Base-by-base conservation (phyloP, 2,329 filamentous ascomycete species). In the Ceratocystis eucalypticola region DNA sequence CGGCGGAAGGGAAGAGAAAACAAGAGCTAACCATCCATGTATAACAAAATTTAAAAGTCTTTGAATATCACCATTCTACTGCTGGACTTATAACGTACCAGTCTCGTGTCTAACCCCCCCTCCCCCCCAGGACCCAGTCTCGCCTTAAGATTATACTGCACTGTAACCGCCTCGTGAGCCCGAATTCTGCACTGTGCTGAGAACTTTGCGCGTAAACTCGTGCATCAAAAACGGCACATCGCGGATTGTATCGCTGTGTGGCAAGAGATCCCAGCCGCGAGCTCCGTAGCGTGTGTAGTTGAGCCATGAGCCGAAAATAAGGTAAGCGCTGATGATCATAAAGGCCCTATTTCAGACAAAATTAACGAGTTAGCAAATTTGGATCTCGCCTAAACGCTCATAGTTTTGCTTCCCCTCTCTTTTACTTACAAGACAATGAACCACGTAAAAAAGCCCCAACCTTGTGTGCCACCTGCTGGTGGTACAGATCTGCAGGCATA, bases 371-470 rank as follows among this genome's bases (percentile, higher is more conserved):
- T 70, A 70, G 74, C 71, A 69, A 17, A 66, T 12, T 7, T 46
- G 2, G 25, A 53, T 53, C 48, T 53, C 25, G 22, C 4, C 48
- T 15, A 41, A 41, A 25, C 48, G 10, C 22, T 25, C 3, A 25
- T 37, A 8, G 22, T 55, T 41, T 15, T 12, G 7, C 33, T 1
- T 50, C 53, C 44, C 61, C 65, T 33, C 17, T 62, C 28, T 30
- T 3, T 70, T 15, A 81, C 89, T 81, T 77, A 96, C 91, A 97
- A 85, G 71, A 99, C 86, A 71, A 97, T 84, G 72, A 97, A 84
- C 94, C 94, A 99, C 20, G 93, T 96, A 73, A 97, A 97, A 80
- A 96, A 94, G 1, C 94, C 94, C 94, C 93, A 97, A 73, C 84
- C 82, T 65, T 80, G 70, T 33, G 73, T 75, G 53, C 79, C 77